These are phyloP conservation scores for Plasmodium chabaudi DNA, from an alignment of 169 alveolate species.

Conservation along the genomic window DNA sequence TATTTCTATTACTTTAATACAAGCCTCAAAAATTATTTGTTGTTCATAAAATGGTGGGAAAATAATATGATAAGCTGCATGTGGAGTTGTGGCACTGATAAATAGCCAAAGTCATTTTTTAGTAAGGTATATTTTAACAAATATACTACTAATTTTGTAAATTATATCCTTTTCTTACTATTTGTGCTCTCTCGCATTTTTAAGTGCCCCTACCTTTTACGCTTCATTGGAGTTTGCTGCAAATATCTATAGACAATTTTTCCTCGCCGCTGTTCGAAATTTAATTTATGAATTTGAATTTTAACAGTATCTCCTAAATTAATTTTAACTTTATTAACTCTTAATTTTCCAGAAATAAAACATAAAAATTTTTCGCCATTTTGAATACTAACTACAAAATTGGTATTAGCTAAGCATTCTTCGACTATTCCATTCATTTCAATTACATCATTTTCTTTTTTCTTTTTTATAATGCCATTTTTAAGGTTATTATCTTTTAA, in stretches of 20 bases:
- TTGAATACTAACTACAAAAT: slow-evolving; percentile 61
- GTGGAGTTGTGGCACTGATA: no score
- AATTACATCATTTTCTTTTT: slow-evolving; percentile 35
- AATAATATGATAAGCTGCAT: no score
- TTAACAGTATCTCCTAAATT: slow-evolving; percentile 64
- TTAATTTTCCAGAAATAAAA: slow-evolving; percentile 54
- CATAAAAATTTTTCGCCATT: slow-evolving; percentile 68
- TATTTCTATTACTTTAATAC: no score
- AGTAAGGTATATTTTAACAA: no score
- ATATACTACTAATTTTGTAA: no score
- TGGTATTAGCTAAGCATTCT: slow-evolving; percentile 69
- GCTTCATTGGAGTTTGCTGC: slow-evolving; percentile 33
- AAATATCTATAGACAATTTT: slow-evolving; percentile 54
- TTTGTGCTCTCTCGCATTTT: no score
- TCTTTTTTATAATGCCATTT: slow-evolving; percentile 5
- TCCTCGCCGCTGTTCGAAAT: slow-evolving; percentile 72
- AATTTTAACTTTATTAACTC: slow-evolving; percentile 63
- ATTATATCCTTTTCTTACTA: no score
- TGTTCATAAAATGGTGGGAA: no score
- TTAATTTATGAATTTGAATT: slow-evolving; percentile 57
- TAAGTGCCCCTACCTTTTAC: not conserved
- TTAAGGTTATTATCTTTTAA: slow-evolving; percentile 4
- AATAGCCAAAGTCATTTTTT: no score
- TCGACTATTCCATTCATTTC: slow-evolving; percentile 74
- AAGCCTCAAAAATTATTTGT: no score